These are phyloP conservation scores for Orbilia ellipsospora DNA, from an alignment of 2,329 filamentous ascomycete genomes.

Conservation along the genomic window DNA sequence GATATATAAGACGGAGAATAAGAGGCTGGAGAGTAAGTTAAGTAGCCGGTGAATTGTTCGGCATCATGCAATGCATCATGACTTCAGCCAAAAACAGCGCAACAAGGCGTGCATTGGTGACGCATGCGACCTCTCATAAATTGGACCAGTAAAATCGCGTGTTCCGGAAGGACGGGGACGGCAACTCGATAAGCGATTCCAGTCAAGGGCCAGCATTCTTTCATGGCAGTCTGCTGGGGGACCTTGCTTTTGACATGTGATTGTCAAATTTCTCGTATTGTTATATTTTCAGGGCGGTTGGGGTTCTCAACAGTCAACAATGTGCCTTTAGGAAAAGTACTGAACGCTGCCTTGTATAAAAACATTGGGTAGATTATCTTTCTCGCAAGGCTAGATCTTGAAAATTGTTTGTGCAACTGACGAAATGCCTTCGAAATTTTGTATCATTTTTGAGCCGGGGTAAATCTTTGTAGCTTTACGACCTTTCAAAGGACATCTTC, in stretches of 20 bases:
- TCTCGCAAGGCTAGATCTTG: too few relatives aligned
- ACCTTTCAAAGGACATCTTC: too few relatives aligned
- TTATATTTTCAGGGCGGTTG: too few relatives aligned
- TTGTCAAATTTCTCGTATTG: background rate
- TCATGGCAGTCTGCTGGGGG: background rate
- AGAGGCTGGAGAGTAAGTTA: background rate
- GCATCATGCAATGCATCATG: constrained; percentile 44
- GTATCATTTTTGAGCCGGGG: too few relatives aligned
- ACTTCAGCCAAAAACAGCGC: constrained; percentile 17
- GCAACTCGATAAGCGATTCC: constrained; percentile 43
- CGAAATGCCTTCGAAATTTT: too few relatives aligned
- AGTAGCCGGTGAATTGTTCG: background rate
- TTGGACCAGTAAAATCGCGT: constrained; percentile 26
- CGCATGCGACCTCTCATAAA: constrained; percentile 35
- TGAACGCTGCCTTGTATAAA: too few relatives aligned
- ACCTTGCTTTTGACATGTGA: constrained; percentile 30
- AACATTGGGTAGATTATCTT: too few relatives aligned
- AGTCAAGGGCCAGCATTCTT: constrained; percentile 28
- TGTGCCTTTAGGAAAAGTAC: too few relatives aligned
- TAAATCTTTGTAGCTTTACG: too few relatives aligned
- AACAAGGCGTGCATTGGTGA: constrained; percentile 18
- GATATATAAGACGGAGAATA: background rate
- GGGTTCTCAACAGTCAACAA: too few relatives aligned
- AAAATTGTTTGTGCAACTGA: too few relatives aligned
- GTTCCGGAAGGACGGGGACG: constrained; percentile 12